Base-by-base conservation (phyloP, 805 yeast species). In the Candida odintsovae region DNA sequence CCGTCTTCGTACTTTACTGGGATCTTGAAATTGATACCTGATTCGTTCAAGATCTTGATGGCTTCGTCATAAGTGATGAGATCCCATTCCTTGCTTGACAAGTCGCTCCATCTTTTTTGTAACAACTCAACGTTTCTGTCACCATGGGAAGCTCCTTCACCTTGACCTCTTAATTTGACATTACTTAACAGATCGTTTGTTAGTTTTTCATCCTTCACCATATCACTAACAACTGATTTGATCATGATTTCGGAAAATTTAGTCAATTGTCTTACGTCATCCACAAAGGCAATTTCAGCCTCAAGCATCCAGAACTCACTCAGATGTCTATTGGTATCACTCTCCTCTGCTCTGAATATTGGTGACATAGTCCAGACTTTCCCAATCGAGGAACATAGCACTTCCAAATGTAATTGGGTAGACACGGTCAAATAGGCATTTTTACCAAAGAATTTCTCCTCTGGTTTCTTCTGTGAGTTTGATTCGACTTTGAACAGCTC, bases 231-330 rank as follows among this genome's bases (percentile, higher is more conserved):
- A 4, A 80, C 75, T 37, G 61, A 57, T 48, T 81, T 77, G 33
- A 88, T 70, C 95, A 90, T 84, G 1, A 60, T 58, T 61, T 90
- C 96, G 2, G 83, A 78, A 43, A 88, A 75, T 2, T 57, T 58
- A 2, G 92, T 83, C 46, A 94, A 65, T 49, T 83, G 84, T 4
- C 61, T 59, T 7, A 90, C 75, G 13, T 70, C 64, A 6, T 72
- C 71, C 2, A 85, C 66, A 63, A 86, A 86, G 9, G 88, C 81
- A 19, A 89, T 65, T 62, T 94, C 99, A 0, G 90, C 95, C 64
- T 94, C 99, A 3, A 94, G 66, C 97, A 94, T 90, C 97, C 97
- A 94, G 64, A 94, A 94, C 64, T 94, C 99, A 49, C 92, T 78
- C 48, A 94, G 66, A 63, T 94, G 99, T 43, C 99, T 74, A 57